A percentile compares a stretch with the other conserved stretches of the same genome.
Conservation (phyloP, 1,139 yeast species). For the Saccharomyces hybrid region DNA sequence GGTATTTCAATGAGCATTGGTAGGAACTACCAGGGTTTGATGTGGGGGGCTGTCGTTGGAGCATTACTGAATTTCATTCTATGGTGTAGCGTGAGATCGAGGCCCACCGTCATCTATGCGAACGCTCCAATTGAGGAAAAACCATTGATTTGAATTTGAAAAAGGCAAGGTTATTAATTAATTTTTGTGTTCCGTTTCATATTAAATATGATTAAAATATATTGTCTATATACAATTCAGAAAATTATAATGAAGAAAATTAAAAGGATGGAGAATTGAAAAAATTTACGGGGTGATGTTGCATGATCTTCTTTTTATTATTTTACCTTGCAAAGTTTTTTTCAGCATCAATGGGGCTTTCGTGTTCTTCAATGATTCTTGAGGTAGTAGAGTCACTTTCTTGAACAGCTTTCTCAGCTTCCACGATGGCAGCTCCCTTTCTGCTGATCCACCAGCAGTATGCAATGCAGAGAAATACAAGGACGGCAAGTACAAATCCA, state of each 20-base stretch:
- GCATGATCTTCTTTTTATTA: not conserved
- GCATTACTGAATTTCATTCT: conserved; percentile 19
- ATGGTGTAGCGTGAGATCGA: conserved; percentile 22
- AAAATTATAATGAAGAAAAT: not conserved
- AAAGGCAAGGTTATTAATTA: not conserved
- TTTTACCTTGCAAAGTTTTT: not conserved
- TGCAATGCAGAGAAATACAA: conserved; percentile 14
- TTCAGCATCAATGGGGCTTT: not conserved
- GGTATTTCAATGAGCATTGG: conserved; percentile 25
- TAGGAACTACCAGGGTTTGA: conserved; percentile 17
- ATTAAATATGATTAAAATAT: not conserved
- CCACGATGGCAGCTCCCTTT: conserved; percentile 6
- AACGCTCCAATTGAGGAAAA: conserved; percentile 21
- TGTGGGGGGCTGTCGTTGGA: conserved; percentile 28
- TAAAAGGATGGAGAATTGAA: not conserved
- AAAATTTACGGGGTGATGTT: not conserved
- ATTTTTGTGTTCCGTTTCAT: conserved; percentile 5
- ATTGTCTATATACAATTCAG: not conserved
- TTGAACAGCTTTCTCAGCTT: conserved; percentile 2
- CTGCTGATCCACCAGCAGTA: conserved; percentile 3
- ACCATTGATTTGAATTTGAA: conserved; percentile 12
- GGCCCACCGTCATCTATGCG: conserved; percentile 8
- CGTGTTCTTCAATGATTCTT: conserved; percentile 1
- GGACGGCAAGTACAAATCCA: conserved; percentile 22
- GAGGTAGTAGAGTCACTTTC: conserved; percentile 4